Evolutionary conservation across 2,329 filamentous ascomycete species (phyloP), one percentile per base, ranked within the genome.

Genomic region (Paraphoma sp.): DNA sequence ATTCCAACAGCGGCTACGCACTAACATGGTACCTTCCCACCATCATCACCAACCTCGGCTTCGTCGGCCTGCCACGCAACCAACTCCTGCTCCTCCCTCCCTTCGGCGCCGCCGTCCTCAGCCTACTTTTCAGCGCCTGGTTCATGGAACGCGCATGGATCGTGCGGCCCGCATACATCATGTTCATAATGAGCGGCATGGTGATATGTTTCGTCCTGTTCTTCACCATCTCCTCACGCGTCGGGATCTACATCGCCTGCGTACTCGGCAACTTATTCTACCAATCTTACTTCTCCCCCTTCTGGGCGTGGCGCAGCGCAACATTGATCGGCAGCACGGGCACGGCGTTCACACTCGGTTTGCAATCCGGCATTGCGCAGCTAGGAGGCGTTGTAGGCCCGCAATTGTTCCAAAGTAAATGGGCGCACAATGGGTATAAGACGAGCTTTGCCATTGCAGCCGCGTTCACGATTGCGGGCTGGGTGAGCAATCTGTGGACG

Each of bases 71-170:
- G 14, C 80, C 79, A 0, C 67, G 73, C 18, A 82, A 82, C 56
- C 79, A 81, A 52, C 65, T 82, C 5, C 72, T 81, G 7, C 80
- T 81, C 54, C 79, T 82, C n/a, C 79, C 80, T 0, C 79, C 79
- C 1, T 77, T 78, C 6, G 75, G 67, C 2, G 76, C 75, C 3
- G 70, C 74, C 0, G 72, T 80, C 1, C 40, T 77, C 1, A 72
- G 71, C 0, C 73, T 80, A 45, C 72, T 80, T 6, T 73, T 79
- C 48, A 74, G 72, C 0, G 78, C 76, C 1, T 79, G 78, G 74
- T 76, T 81, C 43, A 64, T 76, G 46, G 72, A 72, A 49, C 68
- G 68, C 45, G 79, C 79, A 0, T 80, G 75, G 56, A 62, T 80
- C 1, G 76, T 77, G 1, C 72, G 79, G 2, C 79, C 80, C 4